phyloP scores from a whole-genome alignment of 148 eudicot species.

The Vaccinium vitisidaea region DNA sequence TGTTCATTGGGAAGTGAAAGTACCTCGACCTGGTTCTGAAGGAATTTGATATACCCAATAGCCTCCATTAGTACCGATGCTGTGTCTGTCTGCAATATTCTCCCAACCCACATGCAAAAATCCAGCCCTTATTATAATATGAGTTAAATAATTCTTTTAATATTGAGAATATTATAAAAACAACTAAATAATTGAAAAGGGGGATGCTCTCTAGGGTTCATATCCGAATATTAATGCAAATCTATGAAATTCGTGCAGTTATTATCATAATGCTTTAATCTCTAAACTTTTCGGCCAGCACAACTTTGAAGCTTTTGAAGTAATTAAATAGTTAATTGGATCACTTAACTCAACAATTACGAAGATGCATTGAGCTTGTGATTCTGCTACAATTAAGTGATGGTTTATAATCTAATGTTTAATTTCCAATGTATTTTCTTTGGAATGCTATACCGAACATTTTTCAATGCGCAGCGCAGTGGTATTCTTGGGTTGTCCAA shows the following conservation, averaged over 20 bases:
- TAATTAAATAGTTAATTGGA: not conserved
- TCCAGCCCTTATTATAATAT: not conserved
- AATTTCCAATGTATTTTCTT: too few species aligned
- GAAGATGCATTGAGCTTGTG: not conserved
- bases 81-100: conserved; percentile 80
- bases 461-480: too few species aligned
- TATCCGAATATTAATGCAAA: not conserved
- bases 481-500: too few species aligned
- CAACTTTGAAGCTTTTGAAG: not conserved
- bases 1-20: conserved; percentile 26
- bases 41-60: conserved; percentile 90
- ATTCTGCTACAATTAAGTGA: not conserved
- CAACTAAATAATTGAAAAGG: too few species aligned
- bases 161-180: not conserved
- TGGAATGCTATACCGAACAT: too few species aligned
- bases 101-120: conserved; percentile 25
- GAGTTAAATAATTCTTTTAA: not conserved
- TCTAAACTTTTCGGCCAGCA: not conserved
- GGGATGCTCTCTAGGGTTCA: not conserved
- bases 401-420: too few species aligned
- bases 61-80: conserved; percentile 95
- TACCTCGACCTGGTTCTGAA: conserved; percentile 93
- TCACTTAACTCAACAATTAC: not conserved
- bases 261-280: not conserved
- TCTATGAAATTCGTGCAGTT: conserved; percentile 2